These are phyloP conservation scores for Dinochytrium kinnereticum DNA, from an alignment of 371 early-diverging fungal species.

Conservation along the genomic window DNA sequence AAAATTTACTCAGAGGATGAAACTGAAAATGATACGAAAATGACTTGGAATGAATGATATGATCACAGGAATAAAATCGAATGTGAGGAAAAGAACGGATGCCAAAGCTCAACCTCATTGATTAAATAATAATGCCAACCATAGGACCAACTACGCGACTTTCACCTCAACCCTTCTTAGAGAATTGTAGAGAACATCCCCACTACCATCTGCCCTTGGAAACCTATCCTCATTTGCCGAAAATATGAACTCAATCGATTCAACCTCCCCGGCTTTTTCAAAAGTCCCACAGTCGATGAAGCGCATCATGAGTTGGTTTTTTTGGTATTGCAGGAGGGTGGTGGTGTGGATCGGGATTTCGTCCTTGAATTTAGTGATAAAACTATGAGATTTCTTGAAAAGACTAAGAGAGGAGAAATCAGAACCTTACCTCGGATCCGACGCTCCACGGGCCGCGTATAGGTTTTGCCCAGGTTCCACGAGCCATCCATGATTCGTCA, in stretches of 20 bases:
- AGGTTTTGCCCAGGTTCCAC: conserved; percentile 7
- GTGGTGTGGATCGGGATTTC: background rate
- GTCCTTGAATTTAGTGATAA: background rate
- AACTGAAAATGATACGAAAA: background rate
- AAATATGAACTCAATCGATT: background rate
- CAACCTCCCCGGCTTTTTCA: background rate
- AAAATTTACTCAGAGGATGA: background rate
- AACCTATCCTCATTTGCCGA: conserved; percentile 11
- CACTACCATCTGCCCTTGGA: background rate
- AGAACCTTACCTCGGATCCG: background rate
- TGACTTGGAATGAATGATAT: background rate
- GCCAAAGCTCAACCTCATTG: background rate
- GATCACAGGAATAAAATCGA: background rate
- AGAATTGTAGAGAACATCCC: background rate
- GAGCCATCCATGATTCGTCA: background rate
- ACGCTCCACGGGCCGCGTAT: conserved; percentile 10
- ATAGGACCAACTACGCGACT: background rate
- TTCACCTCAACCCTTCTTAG: background rate
- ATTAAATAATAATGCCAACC: background rate
- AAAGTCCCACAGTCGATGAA: background rate
- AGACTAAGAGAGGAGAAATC: background rate
- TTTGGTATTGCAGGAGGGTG: background rate
- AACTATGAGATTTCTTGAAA: no score
- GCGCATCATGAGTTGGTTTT: background rate
- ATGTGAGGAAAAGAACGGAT: background rate